Conservation (phyloP, 108 stramenopile species). For the Parmales sp. region DNA sequence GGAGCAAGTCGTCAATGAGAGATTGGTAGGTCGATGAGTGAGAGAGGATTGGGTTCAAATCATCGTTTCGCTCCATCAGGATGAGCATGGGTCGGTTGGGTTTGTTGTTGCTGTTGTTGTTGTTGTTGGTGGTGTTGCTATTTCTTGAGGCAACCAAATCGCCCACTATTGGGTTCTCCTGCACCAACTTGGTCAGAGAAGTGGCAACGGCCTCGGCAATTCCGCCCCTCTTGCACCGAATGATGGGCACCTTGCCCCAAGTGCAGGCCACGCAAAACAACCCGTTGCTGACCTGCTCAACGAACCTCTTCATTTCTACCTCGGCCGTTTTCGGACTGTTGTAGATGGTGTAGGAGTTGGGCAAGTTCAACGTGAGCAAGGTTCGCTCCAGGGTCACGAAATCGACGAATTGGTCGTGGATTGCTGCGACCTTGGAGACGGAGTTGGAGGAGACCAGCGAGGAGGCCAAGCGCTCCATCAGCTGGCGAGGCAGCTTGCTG, state of each 20-base stretch:
- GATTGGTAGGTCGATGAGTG: constrained; percentile 93
- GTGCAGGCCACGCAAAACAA: constrained; percentile 84
- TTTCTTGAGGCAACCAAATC: constrained; percentile 10
- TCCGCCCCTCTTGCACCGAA: constrained; percentile 84
- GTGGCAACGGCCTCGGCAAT: constrained; percentile 92
- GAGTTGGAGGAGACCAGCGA: constrained; percentile 69
- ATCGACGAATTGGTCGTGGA: constrained; percentile 89
- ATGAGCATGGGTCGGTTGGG: constrained; percentile 77
- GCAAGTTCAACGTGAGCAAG: constrained; percentile 70
- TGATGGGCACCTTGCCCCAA: constrained; percentile 72
- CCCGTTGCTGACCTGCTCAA: constrained; percentile 74
- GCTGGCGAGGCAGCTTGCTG: constrained; percentile 63
- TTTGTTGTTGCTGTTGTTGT: too few relatives aligned
- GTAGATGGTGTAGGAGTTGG: constrained; percentile 67
- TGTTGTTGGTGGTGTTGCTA: too few relatives aligned
- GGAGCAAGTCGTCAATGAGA: constrained; percentile 85
- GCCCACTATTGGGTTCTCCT: constrained; percentile 17
- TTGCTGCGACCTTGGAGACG: constrained; percentile 56
- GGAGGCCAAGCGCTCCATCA: constrained; percentile 91
- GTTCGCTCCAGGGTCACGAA: constrained; percentile 79
- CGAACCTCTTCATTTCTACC: constrained; percentile 60
- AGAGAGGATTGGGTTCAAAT: constrained; percentile 79
- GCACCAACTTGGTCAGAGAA: constrained; percentile 65
- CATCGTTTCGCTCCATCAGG: constrained; percentile 87
- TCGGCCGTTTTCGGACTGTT: constrained; percentile 78